A percentile compares a stretch with the other conserved stretches of the same genome.
Evolutionary conservation across 2,329 filamentous ascomycete genomes (phyloP).

Genomic region (Cladosporium oxysporum): DNA sequence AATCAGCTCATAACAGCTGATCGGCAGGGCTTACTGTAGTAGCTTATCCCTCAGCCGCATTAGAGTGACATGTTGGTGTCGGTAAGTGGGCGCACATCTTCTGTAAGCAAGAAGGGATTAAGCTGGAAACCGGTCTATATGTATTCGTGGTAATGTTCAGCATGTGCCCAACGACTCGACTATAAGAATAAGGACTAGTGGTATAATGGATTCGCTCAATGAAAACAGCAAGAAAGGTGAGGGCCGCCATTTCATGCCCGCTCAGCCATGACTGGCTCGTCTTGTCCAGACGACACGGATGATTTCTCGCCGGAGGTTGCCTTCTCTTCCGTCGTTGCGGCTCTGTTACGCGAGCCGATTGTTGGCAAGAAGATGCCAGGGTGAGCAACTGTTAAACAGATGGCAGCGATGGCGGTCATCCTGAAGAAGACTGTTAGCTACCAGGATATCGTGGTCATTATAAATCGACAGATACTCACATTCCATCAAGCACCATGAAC

Average conservation of each 20-base stretch:
- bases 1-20: neutral
- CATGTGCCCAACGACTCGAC: neutral
- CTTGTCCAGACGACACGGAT: slow-evolving; percentile 16
- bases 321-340: neutral
- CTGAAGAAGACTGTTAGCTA: slow-evolving; percentile 28
- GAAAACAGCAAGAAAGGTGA: neutral
- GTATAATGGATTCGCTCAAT: neutral
- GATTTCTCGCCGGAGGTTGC: slow-evolving; percentile 4
- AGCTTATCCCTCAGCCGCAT: neutral
- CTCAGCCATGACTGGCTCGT: slow-evolving; percentile 6
- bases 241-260: neutral
- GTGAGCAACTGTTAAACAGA: slow-evolving; percentile 46
- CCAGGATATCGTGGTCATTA: too few species aligned
- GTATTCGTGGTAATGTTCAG: neutral
- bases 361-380: slow-evolving; percentile 47
- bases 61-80: neutral
- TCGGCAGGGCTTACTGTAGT: neutral
- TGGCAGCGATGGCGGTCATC: slow-evolving; percentile 48
- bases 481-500: slow-evolving; percentile 50
- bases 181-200: neutral
- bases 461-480: neutral
- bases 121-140: neutral
- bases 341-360: slow-evolving; percentile 12
- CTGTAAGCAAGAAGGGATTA: neutral
- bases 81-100: neutral